Conservation (phyloP, 2,329 filamentous ascomycete species). For the Alternaria rosae region DNA sequence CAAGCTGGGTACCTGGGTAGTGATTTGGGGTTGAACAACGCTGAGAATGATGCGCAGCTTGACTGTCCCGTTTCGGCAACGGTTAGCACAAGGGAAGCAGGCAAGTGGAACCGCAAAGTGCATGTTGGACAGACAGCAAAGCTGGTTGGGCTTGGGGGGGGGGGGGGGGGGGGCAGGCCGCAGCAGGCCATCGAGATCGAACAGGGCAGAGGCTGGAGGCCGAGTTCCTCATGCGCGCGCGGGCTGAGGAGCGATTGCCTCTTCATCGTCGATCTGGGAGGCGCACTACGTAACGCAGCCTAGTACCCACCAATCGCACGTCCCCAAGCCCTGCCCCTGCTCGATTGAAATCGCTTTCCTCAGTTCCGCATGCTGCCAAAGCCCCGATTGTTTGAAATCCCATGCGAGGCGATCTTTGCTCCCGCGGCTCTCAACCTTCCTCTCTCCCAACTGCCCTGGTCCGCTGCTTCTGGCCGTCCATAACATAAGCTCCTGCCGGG, state of each 20-base stretch:
- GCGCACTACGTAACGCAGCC: slow-evolving; percentile 11
- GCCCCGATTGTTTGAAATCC: slow-evolving; percentile 17
- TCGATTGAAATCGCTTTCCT: slow-evolving; percentile 14
- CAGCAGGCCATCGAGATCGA: slow-evolving; percentile 6
- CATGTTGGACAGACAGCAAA: too few relatives aligned
- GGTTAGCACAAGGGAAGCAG: too few relatives aligned
- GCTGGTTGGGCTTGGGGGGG: too few relatives aligned
- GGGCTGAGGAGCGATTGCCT: slow-evolving; percentile 1
- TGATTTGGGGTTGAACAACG: too few relatives aligned
- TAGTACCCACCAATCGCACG: slow-evolving; percentile 6
- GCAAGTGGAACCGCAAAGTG: too few relatives aligned
- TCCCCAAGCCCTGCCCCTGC: background rate
- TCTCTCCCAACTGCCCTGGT: background rate
- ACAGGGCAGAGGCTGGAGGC: background rate
- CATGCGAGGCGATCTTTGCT: slow-evolving; percentile 7
- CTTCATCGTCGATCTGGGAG: slow-evolving; percentile 11
- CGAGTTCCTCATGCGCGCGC: background rate
- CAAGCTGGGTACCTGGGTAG: background rate
- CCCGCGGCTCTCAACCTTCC: slow-evolving; percentile 5
- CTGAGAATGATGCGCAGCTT: background rate
- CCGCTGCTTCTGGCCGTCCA: background rate
- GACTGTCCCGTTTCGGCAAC: background rate
- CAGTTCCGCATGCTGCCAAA: slow-evolving; percentile 14
- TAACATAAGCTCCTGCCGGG: background rate
- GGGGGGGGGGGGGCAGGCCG: too few relatives aligned